Conservation (phyloP, 1,284 basidiomycete genomes). For the Fistulina hepatica region DNA sequence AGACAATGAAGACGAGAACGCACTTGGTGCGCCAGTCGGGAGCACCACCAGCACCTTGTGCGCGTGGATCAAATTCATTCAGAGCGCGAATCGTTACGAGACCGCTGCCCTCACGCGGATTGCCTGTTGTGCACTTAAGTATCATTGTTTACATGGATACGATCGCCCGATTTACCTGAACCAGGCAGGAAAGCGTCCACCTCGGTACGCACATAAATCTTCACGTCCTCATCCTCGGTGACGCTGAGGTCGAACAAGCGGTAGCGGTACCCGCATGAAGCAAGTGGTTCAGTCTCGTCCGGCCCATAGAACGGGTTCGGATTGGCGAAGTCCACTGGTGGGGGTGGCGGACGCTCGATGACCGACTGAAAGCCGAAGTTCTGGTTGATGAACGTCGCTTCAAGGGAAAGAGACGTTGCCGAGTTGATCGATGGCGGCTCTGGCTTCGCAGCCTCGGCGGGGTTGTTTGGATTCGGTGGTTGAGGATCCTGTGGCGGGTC, state of each 20-base stretch:
- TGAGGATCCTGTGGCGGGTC: slow-evolving; percentile 88
- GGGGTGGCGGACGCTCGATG: slow-evolving; percentile 55
- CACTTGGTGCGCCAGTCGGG: slow-evolving; percentile 96
- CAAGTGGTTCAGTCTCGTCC: slow-evolving; percentile 90
- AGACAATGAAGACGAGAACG: too few relatives aligned
- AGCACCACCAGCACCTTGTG: slow-evolving; percentile 84
- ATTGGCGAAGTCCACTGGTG: slow-evolving; percentile 62
- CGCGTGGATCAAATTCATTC: slow-evolving; percentile 94
- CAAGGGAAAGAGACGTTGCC: slow-evolving; percentile 86
- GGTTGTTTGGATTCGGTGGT: slow-evolving; percentile 67
- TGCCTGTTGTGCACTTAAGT: too few relatives aligned
- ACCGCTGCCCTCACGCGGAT: slow-evolving; percentile 63
- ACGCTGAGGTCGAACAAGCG: slow-evolving; percentile 91
- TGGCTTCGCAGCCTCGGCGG: slow-evolving; percentile 49
- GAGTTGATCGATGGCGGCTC: slow-evolving; percentile 83
- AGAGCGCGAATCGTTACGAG: slow-evolving; percentile 89
- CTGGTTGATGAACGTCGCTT: slow-evolving; percentile 99
- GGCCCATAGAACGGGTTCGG: slow-evolving; percentile 95
- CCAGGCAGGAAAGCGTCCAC: slow-evolving; percentile 83
- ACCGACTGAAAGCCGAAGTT: slow-evolving; percentile 98
- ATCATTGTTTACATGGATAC: too few relatives aligned
- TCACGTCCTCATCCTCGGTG: slow-evolving; percentile 83
- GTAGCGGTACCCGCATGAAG: slow-evolving; percentile 95
- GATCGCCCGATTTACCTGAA: too few relatives aligned
- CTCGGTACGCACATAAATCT: slow-evolving; percentile 91